A percentile compares a stretch with the other conserved stretches of the same genome.
These are phyloP conservation scores for Chenopodium berlandieri DNA, from an alignment of 148 eudicot genomes.

Conservation along the genomic window DNA sequence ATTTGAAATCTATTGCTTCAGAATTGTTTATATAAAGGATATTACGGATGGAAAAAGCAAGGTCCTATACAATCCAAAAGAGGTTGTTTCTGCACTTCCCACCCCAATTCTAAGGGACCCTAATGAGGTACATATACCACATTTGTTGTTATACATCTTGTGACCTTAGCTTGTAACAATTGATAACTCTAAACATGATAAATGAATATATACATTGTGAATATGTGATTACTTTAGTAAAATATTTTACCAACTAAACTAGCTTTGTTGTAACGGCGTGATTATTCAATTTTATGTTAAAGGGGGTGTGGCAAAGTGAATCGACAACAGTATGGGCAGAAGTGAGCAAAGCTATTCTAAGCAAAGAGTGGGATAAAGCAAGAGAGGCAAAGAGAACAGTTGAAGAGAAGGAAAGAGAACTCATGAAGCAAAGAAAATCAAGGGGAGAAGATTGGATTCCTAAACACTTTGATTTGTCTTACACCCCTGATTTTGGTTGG, in stretches of 20 bases:
- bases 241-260: too few species aligned
- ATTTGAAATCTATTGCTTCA: slow-evolving; percentile 16
- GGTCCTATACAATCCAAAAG: slow-evolving; percentile 56
- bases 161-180: too few species aligned
- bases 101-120: slow-evolving; percentile 46
- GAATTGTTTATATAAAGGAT: slow-evolving; percentile 54
- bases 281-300: slow-evolving; percentile 2
- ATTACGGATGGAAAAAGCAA: slow-evolving; percentile 32
- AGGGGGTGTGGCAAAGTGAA: slow-evolving; percentile 54
- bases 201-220: too few species aligned
- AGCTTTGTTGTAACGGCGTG: too few species aligned
- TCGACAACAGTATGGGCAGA: slow-evolving; percentile 71
- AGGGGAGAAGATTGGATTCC: slow-evolving; percentile 54
- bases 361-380: slow-evolving; percentile 6
- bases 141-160: background rate
- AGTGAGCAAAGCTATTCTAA: slow-evolving; percentile 40
- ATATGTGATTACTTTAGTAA: too few species aligned
- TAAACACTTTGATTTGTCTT: slow-evolving; percentile 55
- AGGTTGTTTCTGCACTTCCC: slow-evolving; percentile 50
- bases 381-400: background rate
- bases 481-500: slow-evolving; percentile 55
- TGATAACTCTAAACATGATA: too few species aligned
- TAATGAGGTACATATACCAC: slow-evolving; percentile 42
- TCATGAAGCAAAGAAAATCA: slow-evolving; percentile 37
- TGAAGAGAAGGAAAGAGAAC: slow-evolving; percentile 63